Percentiles rank a stretch among this genome's conserved stretches.
phyloP scores from a whole-genome alignment of 768 basidiomycete genomes.

The Tubosaeta sp. region DNA sequence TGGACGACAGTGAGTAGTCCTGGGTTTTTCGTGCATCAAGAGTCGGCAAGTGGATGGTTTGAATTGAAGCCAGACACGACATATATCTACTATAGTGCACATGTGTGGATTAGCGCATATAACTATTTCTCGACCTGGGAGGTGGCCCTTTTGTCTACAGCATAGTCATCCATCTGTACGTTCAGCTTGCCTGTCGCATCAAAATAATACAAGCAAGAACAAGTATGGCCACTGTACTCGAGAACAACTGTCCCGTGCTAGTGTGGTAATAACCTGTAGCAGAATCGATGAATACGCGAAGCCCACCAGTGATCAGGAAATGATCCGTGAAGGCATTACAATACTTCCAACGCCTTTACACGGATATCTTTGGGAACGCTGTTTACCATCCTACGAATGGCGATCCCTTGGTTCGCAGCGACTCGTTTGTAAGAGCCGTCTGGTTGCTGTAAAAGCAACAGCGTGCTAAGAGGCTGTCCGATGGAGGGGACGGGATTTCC shows the following conservation, averaged over 20 bases:
- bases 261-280: too few relatives aligned
- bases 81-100: too few relatives aligned
- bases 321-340: background rate
- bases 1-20: too few relatives aligned
- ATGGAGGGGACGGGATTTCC: background rate
- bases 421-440: background rate
- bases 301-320: background rate
- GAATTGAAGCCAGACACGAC: too few relatives aligned
- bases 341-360: constrained; percentile 1
- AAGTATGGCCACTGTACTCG: too few relatives aligned
- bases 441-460: constrained; percentile 2
- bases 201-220: too few relatives aligned
- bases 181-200: background rate
- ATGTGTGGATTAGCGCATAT: too few relatives aligned
- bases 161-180: background rate
- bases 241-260: too few relatives aligned
- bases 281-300: too few relatives aligned
- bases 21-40: too few relatives aligned
- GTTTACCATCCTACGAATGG: background rate
- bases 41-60: too few relatives aligned
- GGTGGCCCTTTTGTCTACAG: constrained; percentile 10
- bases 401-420: constrained; percentile 2
- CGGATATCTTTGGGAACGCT: background rate
- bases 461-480: constrained; percentile 1
- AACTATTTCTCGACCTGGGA: background rate